These are phyloP conservation scores for Solanum lycopersicoides DNA, from an alignment of 257 asterid genomes.

Conservation along the genomic window DNA sequence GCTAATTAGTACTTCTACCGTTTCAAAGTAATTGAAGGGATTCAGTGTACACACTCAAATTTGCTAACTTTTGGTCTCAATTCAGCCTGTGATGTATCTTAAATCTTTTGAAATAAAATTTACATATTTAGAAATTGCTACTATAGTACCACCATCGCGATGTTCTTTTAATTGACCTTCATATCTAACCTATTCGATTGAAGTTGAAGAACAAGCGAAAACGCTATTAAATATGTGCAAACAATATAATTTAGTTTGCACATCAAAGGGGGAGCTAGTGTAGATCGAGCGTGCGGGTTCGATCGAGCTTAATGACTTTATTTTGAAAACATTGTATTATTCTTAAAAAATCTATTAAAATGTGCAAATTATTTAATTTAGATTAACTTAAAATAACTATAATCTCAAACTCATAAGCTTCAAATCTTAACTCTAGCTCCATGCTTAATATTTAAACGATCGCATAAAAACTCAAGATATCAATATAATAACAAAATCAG, in stretches of 20 bases:
- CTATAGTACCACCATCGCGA: background rate
- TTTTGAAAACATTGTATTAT: background rate
- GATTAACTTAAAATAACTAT: background rate
- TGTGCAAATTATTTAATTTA: background rate
- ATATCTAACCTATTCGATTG: background rate
- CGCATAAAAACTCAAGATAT: background rate
- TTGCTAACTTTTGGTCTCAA: background rate
- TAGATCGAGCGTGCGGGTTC: accelerated
- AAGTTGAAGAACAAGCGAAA: background rate
- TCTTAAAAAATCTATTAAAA: background rate
- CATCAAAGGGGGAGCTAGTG: too few relatives aligned
- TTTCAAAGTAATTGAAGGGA: background rate
- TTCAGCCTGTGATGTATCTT: background rate
- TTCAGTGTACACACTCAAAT: background rate
- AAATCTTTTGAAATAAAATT: background rate
- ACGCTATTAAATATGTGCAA: background rate
- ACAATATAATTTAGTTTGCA: too few relatives aligned
- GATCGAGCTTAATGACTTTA: too few relatives aligned
- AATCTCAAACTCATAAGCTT: background rate
- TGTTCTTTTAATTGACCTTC: background rate
- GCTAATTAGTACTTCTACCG: background rate
- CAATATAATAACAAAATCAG: background rate
- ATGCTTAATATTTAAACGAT: too few relatives aligned
- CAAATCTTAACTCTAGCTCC: too few relatives aligned
- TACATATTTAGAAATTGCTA: background rate